Conservation (phyloP, 1,284 basidiomycete genomes). For the Somion occarium region DNA sequence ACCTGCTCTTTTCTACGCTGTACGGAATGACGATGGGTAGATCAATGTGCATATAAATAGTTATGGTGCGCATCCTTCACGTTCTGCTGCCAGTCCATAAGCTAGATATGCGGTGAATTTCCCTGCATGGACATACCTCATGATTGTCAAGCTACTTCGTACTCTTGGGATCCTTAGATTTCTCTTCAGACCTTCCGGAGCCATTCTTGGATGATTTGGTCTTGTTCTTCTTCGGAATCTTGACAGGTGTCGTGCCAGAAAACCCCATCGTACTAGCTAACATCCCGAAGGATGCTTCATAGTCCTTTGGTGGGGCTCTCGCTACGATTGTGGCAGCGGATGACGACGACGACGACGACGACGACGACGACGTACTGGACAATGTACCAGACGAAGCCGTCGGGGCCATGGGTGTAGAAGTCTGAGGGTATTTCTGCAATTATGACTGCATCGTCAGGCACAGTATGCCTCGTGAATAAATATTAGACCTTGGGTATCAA, state of each 20-base stretch:
- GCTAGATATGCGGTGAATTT: too few species aligned
- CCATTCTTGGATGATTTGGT: background rate
- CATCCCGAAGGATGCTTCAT: conserved; percentile 15
- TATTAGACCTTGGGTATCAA: conserved; percentile 6
- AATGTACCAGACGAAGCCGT: background rate
- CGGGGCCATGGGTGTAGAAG: background rate
- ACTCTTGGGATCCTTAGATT: too few species aligned
- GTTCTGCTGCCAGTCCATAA: too few species aligned
- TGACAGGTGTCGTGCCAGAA: conserved; percentile 7
- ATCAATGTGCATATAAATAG: too few species aligned
- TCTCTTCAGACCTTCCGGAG: too few species aligned
- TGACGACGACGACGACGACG: background rate
- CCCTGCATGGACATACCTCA: too few species aligned
- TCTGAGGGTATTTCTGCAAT: background rate
- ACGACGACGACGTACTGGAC: background rate
- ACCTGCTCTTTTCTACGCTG: too few species aligned
- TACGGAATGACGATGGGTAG: too few species aligned
- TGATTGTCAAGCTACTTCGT: too few species aligned
- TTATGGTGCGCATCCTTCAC: too few species aligned
- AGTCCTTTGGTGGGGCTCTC: conserved; percentile 15
- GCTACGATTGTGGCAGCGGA: background rate
- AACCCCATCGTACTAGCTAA: conserved; percentile 19
- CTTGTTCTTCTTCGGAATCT: conserved; percentile 4
- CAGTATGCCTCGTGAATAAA: background rate
- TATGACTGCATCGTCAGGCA: background rate